phyloP scores from a whole-genome alignment of 441 rosid genomes.

The Croton setiger region DNA sequence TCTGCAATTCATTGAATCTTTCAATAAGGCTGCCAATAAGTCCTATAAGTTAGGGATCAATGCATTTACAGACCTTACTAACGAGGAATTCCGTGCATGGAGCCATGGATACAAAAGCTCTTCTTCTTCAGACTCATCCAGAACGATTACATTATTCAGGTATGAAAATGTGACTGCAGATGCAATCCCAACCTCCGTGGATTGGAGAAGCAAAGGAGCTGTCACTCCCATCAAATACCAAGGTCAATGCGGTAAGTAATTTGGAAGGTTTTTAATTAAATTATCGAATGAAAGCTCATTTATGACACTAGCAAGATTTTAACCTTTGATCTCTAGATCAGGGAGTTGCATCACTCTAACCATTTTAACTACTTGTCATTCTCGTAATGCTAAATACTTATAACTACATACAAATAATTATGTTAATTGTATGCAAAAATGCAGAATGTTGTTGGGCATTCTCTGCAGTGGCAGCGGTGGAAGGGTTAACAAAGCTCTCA shows the following conservation, averaged over 20 bases:
- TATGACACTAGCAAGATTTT: too few relatives aligned
- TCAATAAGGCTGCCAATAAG: constrained; percentile 48
- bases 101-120: constrained; percentile 49
- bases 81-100: constrained; percentile 59
- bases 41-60: constrained; percentile 61
- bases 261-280: too few relatives aligned
- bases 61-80: constrained; percentile 69
- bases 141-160: constrained; percentile 37
- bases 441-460: constrained; percentile 87
- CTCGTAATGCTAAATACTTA: too few relatives aligned
- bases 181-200: constrained; percentile 46
- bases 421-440: background rate
- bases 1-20: constrained; percentile 55
- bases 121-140: constrained; percentile 28
- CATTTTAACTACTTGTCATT: too few relatives aligned
- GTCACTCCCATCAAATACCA: constrained; percentile 69
- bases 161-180: constrained; percentile 35
- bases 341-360: too few relatives aligned
- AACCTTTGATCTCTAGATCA: too few relatives aligned
- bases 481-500: constrained; percentile 62
- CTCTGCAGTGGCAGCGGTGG: constrained; percentile 73
- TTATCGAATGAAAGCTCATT: too few relatives aligned
- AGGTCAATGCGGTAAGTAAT: constrained; percentile 58
- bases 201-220: constrained; percentile 73
- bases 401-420: too few relatives aligned